A percentile compares a stretch with the other conserved stretches of the same genome.
Evolutionary conservation across 805 yeast species (phyloP).

Genomic region (Suhomyces kilbournensis): DNA sequence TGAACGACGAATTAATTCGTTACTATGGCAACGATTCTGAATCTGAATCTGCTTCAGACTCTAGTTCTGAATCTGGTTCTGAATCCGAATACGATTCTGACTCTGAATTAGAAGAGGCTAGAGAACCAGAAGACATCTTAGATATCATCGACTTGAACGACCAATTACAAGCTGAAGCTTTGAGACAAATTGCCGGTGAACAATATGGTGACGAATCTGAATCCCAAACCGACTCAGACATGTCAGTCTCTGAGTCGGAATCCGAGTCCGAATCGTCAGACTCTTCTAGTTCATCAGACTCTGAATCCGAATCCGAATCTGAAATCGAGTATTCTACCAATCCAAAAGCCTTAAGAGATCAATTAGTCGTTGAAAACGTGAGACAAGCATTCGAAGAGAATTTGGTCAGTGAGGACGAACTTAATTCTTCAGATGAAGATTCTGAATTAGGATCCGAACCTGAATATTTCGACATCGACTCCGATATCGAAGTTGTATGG

Average conservation of each 20-base stretch:
- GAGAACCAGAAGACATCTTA: conserved; percentile 28
- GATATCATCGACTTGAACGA: conserved; percentile 40
- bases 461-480: conserved; percentile 30
- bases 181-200: conserved; percentile 27
- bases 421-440: conserved; percentile 16
- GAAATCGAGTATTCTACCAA: conserved; percentile 28
- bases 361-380: conserved; percentile 34
- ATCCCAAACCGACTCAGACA: conserved; percentile 14
- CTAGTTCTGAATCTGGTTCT: conserved; percentile 8
- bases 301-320: conserved; percentile 9
- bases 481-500: conserved; percentile 20
- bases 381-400: conserved; percentile 35
- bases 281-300: conserved; percentile 12
- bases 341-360: conserved; percentile 27
- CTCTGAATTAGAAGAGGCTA: conserved; percentile 14
- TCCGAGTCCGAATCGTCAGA: conserved; percentile 11
- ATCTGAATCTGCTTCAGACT: conserved; percentile 18
- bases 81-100: conserved; percentile 7
- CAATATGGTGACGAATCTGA: conserved; percentile 25
- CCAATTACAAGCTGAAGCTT: conserved; percentile 35
- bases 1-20: conserved; percentile 24
- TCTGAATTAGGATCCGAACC: conserved; percentile 18
- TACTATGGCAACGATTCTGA: conserved; percentile 24
- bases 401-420: conserved; percentile 29
- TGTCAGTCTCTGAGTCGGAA: conserved; percentile 15